Evolutionary conservation across 1,139 yeast species (phyloP).

Genomic region (Pichia terricola): DNA sequence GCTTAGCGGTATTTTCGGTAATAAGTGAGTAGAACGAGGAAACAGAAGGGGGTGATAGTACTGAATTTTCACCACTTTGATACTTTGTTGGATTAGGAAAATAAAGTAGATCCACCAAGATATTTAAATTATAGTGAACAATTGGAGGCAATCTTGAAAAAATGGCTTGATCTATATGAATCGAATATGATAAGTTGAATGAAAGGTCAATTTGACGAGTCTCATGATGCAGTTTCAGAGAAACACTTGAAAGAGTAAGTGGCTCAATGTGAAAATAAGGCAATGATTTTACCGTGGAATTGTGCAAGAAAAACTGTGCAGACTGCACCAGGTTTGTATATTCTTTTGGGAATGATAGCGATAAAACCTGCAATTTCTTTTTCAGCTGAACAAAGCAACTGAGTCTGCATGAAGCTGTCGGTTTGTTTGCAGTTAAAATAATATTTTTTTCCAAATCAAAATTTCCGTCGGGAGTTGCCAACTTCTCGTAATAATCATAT

Average conservation of each 20-base stretch:
- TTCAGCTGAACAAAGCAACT: too few relatives aligned
- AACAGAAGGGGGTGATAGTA: constrained; percentile 16
- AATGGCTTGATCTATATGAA: constrained; percentile 15
- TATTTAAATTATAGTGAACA: constrained; percentile 12
- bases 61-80: constrained; percentile 12
- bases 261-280: background rate
- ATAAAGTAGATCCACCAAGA: constrained; percentile 13
- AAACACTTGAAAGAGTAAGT: background rate
- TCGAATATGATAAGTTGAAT: constrained; percentile 8
- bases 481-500: too few relatives aligned
- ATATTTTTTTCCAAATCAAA: too few relatives aligned
- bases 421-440: too few relatives aligned
- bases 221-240: background rate
- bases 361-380: too few relatives aligned
- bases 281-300: background rate
- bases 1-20: constrained; percentile 22
- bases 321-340: background rate
- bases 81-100: constrained; percentile 18
- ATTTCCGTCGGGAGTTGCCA: too few relatives aligned
- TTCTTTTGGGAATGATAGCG: background rate
- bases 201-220: background rate
- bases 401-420: too few relatives aligned
- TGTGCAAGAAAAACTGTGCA: background rate
- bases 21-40: constrained; percentile 26
- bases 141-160: constrained; percentile 10